Percentiles rank a stretch among this genome's conserved stretches.
Evolutionary conservation across 2,329 filamentous ascomycete genomes (phyloP).

Genomic region (Alternaria consortialis): DNA sequence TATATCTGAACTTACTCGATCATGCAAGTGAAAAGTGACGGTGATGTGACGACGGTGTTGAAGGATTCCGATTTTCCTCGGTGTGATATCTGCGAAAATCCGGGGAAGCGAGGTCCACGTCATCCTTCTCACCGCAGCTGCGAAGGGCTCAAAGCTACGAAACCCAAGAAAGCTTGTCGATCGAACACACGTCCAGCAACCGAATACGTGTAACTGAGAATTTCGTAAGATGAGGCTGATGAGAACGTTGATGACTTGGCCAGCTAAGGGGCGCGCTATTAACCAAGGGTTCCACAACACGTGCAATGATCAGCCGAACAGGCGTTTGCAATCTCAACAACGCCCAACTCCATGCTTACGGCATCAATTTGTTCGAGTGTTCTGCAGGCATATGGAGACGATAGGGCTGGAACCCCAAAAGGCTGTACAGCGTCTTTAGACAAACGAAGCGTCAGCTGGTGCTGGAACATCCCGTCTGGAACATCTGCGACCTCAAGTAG

Average conservation of each 20-base stretch:
- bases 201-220: background rate
- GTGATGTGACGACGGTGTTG: background rate
- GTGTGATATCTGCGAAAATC: constrained; percentile 1
- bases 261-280: background rate
- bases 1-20: background rate
- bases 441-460: background rate
- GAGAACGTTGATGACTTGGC: background rate
- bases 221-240: constrained; percentile 2
- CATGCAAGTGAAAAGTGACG: background rate
- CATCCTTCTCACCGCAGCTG: constrained; percentile 1
- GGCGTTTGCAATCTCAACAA: background rate
- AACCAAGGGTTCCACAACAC: background rate
- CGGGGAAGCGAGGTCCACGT: constrained; percentile 1
- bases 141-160: background rate
- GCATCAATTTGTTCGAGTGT: background rate
- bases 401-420: background rate
- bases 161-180: background rate
- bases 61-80: background rate
- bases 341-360: background rate
- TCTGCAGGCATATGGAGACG: background rate
- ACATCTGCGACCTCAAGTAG: background rate
- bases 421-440: background rate
- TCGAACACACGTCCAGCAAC: background rate
- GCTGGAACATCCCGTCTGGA: constrained; percentile 3
- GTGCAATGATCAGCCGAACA: constrained; percentile 5